Percentiles rank a stretch among this genome's conserved stretches.
Conservation (phyloP, 331 rosid genomes). For the Rosa hybrid region DNA sequence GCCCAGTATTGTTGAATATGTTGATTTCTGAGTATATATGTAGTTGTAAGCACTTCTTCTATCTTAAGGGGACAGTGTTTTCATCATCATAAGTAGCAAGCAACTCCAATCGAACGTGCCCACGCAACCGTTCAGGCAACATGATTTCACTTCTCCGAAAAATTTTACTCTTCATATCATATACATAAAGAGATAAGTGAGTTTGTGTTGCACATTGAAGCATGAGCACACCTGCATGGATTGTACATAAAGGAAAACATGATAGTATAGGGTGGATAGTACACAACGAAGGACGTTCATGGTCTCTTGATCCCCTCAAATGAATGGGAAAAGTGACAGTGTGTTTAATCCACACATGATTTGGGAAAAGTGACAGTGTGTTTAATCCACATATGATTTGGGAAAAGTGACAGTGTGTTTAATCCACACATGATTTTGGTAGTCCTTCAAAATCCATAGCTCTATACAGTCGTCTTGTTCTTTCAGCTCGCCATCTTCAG, state of each 20-base stretch:
- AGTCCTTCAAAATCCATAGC: slow-evolving; percentile 15
- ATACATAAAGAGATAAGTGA: background rate
- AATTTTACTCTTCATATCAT: background rate
- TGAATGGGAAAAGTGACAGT: background rate
- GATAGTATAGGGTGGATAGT: background rate
- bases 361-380: no score
- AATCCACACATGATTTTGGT: background rate
- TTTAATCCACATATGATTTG: no score
- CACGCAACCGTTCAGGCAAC: background rate
- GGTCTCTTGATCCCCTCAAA: no score
- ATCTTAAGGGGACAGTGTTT: background rate
- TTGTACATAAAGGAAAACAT: background rate
- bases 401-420: background rate
- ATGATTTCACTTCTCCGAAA: background rate
- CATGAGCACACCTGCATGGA: slow-evolving; percentile 3
- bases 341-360: slow-evolving; percentile 5
- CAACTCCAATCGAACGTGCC: background rate
- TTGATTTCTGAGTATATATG: slow-evolving; percentile 1
- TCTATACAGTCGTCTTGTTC: background rate
- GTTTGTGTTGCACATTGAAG: background rate
- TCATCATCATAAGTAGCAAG: background rate
- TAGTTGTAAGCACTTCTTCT: background rate
- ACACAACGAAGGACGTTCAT: background rate
- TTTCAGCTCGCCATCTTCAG: background rate
- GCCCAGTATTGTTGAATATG: background rate